Evolutionary conservation across 2,329 filamentous ascomycete species (phyloP).

Genomic region (Curvularia hawaiiensis): DNA sequence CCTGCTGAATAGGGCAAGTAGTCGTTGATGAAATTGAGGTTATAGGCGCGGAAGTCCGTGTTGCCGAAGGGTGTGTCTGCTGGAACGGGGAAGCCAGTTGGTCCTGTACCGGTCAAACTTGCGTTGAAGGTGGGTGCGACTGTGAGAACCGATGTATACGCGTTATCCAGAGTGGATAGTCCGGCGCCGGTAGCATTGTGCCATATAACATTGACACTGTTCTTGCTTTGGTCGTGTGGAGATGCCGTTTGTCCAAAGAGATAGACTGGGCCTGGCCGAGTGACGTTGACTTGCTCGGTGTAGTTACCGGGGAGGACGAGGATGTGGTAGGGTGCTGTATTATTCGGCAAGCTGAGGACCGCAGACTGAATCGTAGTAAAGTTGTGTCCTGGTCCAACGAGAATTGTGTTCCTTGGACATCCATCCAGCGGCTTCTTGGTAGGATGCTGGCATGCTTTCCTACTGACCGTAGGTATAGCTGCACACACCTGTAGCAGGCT

Average conservation of each 20-base stretch:
- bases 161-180: conserved; percentile 61
- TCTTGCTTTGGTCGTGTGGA: conserved; percentile 54
- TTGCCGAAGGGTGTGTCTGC: conserved; percentile 67
- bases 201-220: conserved; percentile 64
- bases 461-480: conserved; percentile 24
- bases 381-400: conserved; percentile 32
- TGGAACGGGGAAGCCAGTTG: conserved; percentile 66
- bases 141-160: conserved; percentile 65
- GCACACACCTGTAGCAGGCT: conserved; percentile 22
- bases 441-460: conserved; percentile 45
- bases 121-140: conserved; percentile 68
- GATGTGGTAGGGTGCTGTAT: conserved; percentile 58
- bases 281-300: conserved; percentile 69
- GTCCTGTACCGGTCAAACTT: conserved; percentile 65
- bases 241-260: conserved; percentile 63
- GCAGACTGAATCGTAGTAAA: conserved; percentile 55
- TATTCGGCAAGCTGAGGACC: conserved; percentile 53
- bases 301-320: conserved; percentile 66
- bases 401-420: conserved; percentile 44
- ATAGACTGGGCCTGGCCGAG: conserved; percentile 64
- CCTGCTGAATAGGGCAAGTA: conserved; percentile 60
- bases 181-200: conserved; percentile 59
- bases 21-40: conserved; percentile 68
- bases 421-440: conserved; percentile 46
- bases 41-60: conserved; percentile 68